Base-by-base conservation (phyloP, 2,329 filamentous ascomycete species). In the Chaetothyriales sp. region DNA sequence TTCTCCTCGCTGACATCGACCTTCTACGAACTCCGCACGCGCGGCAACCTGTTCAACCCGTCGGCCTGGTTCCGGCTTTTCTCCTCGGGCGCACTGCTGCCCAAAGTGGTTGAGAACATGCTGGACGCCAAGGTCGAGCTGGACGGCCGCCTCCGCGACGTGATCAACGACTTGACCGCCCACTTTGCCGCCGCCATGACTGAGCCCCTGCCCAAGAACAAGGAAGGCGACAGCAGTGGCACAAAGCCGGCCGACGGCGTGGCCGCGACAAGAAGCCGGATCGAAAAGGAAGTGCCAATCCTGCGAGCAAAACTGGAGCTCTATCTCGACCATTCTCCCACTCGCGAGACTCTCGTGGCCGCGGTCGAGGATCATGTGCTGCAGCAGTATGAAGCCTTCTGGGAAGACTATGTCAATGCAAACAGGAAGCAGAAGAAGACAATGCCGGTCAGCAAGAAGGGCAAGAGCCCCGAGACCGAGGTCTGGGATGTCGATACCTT, bases 41-140 rank as follows among this genome's bases (percentile, higher is more conserved):
- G 79, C 28, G 80, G 80, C 47, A 77, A 75, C 6, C 71, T 83
- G 15, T 83, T 83, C 71, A 82, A 82, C 55, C 78, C 80, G 0
- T 69, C 74, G 43, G 79, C 77, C 47, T 74, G 82, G 44, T 72
- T 82, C 57, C 73, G 76, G 1, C 67, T 83, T 9, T 73, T 79
- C 49, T 73, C 75, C 25, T 70, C 73, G 36, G 72, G 74, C 8
- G 54, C 53, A 9, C 72, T 83, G 2, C 67, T 83, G 26, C 80
- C 80, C 0, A 77, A 77, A 45, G 80, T 84, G 2, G 77, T 84
- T 0, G 79, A 83, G 61, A 83, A 83, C 61, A 83, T 84, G 80
- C 72, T 83, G 15, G 80, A 84, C 60, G 80, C 80, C 18, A 83
- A 83, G 65, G 78, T 77, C 9, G 80, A 84, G 62, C 70, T 84